Conservation (phyloP, 306 rosid genomes). For the Alnus glutinosa region DNA sequence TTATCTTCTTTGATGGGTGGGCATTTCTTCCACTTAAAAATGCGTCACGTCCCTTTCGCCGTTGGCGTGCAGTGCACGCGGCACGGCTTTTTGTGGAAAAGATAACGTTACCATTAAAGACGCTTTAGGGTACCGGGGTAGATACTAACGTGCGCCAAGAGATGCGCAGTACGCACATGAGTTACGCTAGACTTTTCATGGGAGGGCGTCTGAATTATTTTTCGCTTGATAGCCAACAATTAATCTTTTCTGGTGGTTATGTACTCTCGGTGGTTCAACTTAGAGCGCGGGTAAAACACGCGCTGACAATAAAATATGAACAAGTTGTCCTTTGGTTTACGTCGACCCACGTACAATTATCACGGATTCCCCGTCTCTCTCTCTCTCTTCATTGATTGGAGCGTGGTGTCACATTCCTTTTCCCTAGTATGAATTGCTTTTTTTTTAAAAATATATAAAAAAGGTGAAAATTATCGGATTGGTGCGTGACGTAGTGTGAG, state of each 20-base stretch:
- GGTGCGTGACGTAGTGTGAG: not conserved
- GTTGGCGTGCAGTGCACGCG: not conserved
- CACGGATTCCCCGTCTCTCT: not conserved
- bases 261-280: not conserved
- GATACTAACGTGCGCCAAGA: conserved; percentile 9
- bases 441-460: no score
- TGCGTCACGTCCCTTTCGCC: not conserved
- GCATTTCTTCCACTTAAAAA: not conserved
- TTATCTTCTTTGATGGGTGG: no score
- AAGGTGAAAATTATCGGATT: not conserved
- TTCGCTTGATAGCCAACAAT: not conserved
- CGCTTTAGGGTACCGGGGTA: not conserved
- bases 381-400: conserved; percentile 12
- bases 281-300: not conserved
- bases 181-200: not conserved
- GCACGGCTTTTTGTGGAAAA: conserved; percentile 9
- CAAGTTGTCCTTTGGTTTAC: not conserved
- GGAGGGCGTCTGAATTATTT: not conserved
- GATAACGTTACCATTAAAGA: not conserved
- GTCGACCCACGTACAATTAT: not conserved
- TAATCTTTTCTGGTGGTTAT: not conserved
- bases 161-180: not conserved
- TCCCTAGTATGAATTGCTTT: no score
- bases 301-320: not conserved
- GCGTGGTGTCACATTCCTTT: not conserved